A percentile compares a stretch with the other conserved stretches of the same genome.
phyloP scores from a whole-genome alignment of 768 basidiomycete species.

The Leccinum imitatum region DNA sequence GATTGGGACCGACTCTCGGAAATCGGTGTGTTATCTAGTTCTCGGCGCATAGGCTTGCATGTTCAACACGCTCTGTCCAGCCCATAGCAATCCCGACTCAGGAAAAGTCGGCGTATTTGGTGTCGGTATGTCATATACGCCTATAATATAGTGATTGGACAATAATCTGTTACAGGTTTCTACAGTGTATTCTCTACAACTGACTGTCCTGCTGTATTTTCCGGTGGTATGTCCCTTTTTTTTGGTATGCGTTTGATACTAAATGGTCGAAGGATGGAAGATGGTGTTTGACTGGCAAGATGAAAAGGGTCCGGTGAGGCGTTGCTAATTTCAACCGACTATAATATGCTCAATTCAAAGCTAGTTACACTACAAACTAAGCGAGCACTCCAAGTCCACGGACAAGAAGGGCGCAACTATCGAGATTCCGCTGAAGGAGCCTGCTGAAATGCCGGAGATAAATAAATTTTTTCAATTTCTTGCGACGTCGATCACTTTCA shows the following conservation, averaged over 20 bases:
- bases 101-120: slow-evolving; percentile 70
- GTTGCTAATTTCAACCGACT: background rate
- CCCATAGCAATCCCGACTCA: slow-evolving; percentile 92
- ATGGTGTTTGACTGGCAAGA: slow-evolving; percentile 97
- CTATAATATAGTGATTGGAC: no score
- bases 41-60: background rate
- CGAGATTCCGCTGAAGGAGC: slow-evolving; percentile 79
- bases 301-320: slow-evolving; percentile 46
- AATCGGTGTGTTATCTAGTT: slow-evolving; percentile 58
- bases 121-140: no score
- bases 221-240: slow-evolving; percentile 50
- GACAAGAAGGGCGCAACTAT: slow-evolving; percentile 68
- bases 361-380: slow-evolving; percentile 76
- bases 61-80: slow-evolving; percentile 35
- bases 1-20: slow-evolving; percentile 91
- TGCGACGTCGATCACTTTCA: slow-evolving; percentile 89
- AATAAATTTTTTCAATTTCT: slow-evolving; percentile 69
- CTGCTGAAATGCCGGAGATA: slow-evolving; percentile 66
- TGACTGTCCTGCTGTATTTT: slow-evolving; percentile 73
- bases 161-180: slow-evolving; percentile 45
- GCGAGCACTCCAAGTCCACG: slow-evolving; percentile 42
- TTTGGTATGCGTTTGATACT: slow-evolving; percentile 11
- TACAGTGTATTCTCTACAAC: slow-evolving; percentile 80
- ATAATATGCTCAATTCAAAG: background rate
- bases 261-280: slow-evolving; percentile 57